Evolutionary conservation across 2,329 filamentous ascomycete species (phyloP), one percentile per base, ranked within the genome.

Genomic region (Aspergillus clavatus): DNA sequence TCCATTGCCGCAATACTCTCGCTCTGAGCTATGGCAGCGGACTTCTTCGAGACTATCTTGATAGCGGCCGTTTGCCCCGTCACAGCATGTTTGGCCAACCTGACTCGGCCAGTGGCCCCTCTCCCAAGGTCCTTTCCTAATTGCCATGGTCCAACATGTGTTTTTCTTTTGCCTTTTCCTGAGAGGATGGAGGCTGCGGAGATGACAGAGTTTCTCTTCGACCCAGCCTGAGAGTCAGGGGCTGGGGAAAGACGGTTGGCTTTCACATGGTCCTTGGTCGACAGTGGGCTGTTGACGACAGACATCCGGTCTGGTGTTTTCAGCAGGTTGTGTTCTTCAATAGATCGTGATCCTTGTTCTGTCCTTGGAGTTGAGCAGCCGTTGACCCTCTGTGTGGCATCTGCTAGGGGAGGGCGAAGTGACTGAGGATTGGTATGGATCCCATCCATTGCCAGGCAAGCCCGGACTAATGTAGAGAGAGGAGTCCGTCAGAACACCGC

Each of bases 121-220:
- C 88, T 87, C 0, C 93, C 93, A 22, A 98, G 76, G 0, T 87
- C 95, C 64, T 81, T 89, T 5, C 93, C 93, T 3, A 98, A 73
- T 54, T 91, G 83, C 93, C 93, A 98, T 54, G 91, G 91, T 0
- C 93, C 93, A 58, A 98, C 87, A 58, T 89, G 85, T 8, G 85
- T 87, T 69, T 82, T 82, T 37, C 77, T 71, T 51, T 77, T 75
- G 4, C 75, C 72, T 42, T 73, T 75, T 3, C 73, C 77, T 3
- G 74, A 77, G 39, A 74, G 70, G 2, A 77, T 78, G 5, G 79
- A 82, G 0, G 73, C 68, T 2, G 75, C 78, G 1, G 80, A 82
- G 28, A 80, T 70, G 4, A 74, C 70, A 0, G 78, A 74, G 49
- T 72, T 69, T 11, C 72, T 63, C 18, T 80, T 80, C 19, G 72